phyloP scores from a whole-genome alignment of 331 rosid genomes.

The Stylosanthes scabra region DNA sequence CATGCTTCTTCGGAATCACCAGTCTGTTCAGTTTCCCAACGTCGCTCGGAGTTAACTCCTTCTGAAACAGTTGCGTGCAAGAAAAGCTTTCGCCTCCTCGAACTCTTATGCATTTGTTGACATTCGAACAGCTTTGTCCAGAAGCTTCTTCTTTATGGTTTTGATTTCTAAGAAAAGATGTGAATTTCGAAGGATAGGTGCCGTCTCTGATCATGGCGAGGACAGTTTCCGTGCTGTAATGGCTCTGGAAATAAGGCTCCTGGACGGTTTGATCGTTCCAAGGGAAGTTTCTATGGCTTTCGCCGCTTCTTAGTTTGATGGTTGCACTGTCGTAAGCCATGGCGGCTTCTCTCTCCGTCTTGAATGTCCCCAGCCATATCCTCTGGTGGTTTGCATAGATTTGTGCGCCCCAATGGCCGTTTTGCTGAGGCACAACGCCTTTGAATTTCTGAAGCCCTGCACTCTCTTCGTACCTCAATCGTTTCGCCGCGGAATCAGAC shows the following conservation, averaged over 20 bases:
- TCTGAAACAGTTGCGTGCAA: slow-evolving; percentile 50
- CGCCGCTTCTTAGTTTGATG: slow-evolving; percentile 57
- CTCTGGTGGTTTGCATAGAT: slow-evolving; percentile 73
- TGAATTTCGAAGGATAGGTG: slow-evolving; percentile 54
- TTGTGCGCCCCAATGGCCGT: slow-evolving; percentile 85
- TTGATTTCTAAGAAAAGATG: slow-evolving; percentile 37
- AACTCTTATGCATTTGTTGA: not conserved
- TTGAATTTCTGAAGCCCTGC: slow-evolving; percentile 42
- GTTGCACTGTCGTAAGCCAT: slow-evolving; percentile 83
- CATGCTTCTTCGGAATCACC: slow-evolving; percentile 55
- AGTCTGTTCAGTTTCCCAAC: slow-evolving; percentile 60
- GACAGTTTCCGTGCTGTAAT: slow-evolving; percentile 45
- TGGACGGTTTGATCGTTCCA: slow-evolving; percentile 52
- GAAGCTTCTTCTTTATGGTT: not conserved
- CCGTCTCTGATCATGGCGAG: slow-evolving; percentile 70
- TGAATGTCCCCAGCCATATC: slow-evolving; percentile 80
- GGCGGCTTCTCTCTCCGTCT: slow-evolving; percentile 63
- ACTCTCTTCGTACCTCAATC: slow-evolving; percentile 34
- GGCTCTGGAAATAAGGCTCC: slow-evolving; percentile 60
- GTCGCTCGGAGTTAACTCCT: slow-evolving; percentile 57
- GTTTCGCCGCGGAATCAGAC: slow-evolving; percentile 31
- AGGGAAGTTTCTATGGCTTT: slow-evolving; percentile 62
- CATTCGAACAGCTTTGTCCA: not conserved
- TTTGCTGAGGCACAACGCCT: slow-evolving; percentile 68
- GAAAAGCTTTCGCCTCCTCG: slow-evolving; percentile 37